Evolutionary conservation across 179 eudicot species (phyloP), one percentile per base, ranked within the genome.

Genomic region (Spinacia oleracea): DNA sequence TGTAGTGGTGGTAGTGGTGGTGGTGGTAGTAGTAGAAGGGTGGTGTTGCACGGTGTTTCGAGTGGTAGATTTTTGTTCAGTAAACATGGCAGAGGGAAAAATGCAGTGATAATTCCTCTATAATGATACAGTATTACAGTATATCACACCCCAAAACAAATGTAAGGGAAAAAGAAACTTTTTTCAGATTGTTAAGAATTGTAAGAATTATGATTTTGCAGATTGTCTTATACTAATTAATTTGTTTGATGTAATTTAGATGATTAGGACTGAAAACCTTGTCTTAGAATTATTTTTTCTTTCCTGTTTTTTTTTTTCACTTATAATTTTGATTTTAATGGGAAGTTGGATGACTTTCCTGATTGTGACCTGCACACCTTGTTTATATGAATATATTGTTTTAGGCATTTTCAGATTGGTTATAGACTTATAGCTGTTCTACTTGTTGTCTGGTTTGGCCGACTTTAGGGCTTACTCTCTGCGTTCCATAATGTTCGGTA

Each of bases 11-110:
- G 66, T 68, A 62, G 63, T 23, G 71, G 70, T 69, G 71, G 70
- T 69, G 16, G 74, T 78, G 73, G 82, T 51, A 60, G 51, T 20
- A 66, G 74, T 60, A 77, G 73, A 70, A 84, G 45, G 77, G 87
- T 70, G 6, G 73, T 77, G 21, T 78, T 80, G 81, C 80, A 84
- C 64, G 77, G 75, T 83, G 85, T 75, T 80, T 91, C 95, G 1
- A 87, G 93, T 74, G 95, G 95, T 75, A 78, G 92, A 78, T 86
- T 87, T 58, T 74, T 81, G 72, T 77, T 84, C 38, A 9, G 83
- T 31, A 84, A 83, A 77, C 62, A 72, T 68, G 81, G 80, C 34
- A 87, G 86, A 83, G 90, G 82, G 73, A 64, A 76, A 40, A 87
- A 74, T 59, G 64, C 75, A 66, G 59, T 77, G 8, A 64, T 81